Conservation (phyloP, 805 yeast species). For the Wickerhamomyces sydowiorum region DNA sequence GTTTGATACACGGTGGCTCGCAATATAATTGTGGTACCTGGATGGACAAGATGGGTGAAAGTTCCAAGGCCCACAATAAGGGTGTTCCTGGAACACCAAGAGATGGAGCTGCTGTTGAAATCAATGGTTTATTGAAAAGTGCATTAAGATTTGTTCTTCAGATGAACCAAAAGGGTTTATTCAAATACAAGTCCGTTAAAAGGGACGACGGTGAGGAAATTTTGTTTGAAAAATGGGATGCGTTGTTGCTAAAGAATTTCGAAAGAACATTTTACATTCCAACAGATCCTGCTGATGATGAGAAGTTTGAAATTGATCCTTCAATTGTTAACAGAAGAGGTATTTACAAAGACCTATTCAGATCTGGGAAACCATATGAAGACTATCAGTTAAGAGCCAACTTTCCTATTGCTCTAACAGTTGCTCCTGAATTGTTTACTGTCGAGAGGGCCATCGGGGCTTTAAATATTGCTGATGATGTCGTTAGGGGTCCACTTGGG, state of each 20-base stretch:
- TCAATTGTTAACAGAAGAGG: slow-evolving; percentile 81
- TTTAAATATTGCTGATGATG: slow-evolving; percentile 62
- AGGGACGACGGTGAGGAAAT: slow-evolving; percentile 53
- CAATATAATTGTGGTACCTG: slow-evolving; percentile 96
- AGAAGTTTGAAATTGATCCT: slow-evolving; percentile 53
- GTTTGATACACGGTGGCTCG: slow-evolving; percentile 86
- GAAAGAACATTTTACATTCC: slow-evolving; percentile 82
- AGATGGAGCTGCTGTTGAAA: slow-evolving; percentile 94
- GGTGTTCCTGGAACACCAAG: slow-evolving; percentile 98
- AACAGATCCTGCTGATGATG: slow-evolving; percentile 52
- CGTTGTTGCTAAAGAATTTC: slow-evolving; percentile 61
- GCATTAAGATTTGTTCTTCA: slow-evolving; percentile 72
- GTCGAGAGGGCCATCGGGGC: slow-evolving; percentile 57
- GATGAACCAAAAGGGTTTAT: slow-evolving; percentile 47
- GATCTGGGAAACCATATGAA: slow-evolving; percentile 81
- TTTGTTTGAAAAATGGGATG: slow-evolving; percentile 66
- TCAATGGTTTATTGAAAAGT: slow-evolving; percentile 84
- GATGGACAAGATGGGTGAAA: slow-evolving; percentile 99
- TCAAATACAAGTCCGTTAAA: slow-evolving; percentile 54
- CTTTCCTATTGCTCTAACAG: slow-evolving; percentile 89
- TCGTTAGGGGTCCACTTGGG: slow-evolving; percentile 84
- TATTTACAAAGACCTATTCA: slow-evolving; percentile 82
- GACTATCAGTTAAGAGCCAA: slow-evolving; percentile 93
- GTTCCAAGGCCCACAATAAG: slow-evolving; percentile 69
- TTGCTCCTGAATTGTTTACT: slow-evolving; percentile 86